Conservation (phyloP, 805 yeast species). For the Isabelozyma pseudorhagii region DNA sequence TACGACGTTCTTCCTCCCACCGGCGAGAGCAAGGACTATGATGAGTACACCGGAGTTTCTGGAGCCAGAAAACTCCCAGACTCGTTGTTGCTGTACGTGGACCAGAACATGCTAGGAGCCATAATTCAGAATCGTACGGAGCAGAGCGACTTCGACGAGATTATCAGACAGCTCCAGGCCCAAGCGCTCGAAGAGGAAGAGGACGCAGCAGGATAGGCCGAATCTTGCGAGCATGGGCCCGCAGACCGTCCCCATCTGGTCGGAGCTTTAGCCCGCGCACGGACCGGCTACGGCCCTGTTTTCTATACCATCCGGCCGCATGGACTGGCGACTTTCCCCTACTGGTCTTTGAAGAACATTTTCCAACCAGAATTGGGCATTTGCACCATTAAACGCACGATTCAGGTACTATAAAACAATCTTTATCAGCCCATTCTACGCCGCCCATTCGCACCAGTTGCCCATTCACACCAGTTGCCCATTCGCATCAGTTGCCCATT, state of each 20-base stretch:
- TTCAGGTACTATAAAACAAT: no score
- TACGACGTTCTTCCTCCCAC: conserved; percentile 72
- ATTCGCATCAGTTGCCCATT: not conserved
- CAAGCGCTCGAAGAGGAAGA: conserved; percentile 8
- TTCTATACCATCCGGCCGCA: no score
- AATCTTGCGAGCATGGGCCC: not conserved
- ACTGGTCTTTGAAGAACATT: no score
- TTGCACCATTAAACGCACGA: no score
- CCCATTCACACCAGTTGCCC: not conserved
- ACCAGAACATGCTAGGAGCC: conserved; percentile 44
- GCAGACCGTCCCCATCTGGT: not conserved
- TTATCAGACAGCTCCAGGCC: conserved; percentile 18
- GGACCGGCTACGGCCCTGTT: no score
- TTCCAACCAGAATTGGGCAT: no score
- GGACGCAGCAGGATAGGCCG: not conserved
- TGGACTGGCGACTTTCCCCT: no score
- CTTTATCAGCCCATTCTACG: no score
- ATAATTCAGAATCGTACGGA: conserved; percentile 35
- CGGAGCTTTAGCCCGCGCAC: no score
- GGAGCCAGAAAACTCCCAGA: conserved; percentile 18
- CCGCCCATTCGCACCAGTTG: not conserved
- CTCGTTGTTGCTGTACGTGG: conserved; percentile 40
- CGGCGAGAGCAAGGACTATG: conserved; percentile 30
- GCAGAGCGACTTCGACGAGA: conserved; percentile 21
- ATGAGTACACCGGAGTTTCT: conserved; percentile 29